Percentiles rank a stretch among this genome's conserved stretches.
phyloP scores from a whole-genome alignment of 345 rosid genomes.

The Excoecaria agallocha region DNA sequence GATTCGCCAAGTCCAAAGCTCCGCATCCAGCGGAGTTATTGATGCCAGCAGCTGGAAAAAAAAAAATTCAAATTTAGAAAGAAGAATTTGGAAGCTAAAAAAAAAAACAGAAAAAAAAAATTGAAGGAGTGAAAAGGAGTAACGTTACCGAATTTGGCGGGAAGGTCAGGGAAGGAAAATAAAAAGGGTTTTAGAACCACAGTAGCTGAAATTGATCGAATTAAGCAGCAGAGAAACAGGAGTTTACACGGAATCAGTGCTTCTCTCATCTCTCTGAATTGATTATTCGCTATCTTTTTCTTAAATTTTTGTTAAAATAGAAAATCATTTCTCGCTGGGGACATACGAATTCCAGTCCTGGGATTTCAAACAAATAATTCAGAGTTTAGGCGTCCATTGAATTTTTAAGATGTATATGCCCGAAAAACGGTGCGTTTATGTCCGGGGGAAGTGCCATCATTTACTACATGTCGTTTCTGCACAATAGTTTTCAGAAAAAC shows the following conservation, averaged over 20 bases:
- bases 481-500: no score
- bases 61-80: no score
- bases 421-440: no score
- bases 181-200: conserved; percentile 51
- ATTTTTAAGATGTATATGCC: no score
- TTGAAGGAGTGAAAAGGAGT: not conserved
- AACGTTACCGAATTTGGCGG: conserved; percentile 66
- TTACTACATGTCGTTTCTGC: no score
- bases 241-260: conserved; percentile 10
- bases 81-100: not conserved
- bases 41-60: conserved; percentile 39
- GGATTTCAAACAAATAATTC: no score
- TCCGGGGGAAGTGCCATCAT: no score
- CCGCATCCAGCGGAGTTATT: conserved; percentile 49
- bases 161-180: conserved; percentile 56
- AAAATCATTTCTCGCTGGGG: no score
- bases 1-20: conserved; percentile 56
- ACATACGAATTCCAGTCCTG: no score
- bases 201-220: conserved; percentile 35
- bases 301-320: not conserved
- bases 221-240: conserved; percentile 19
- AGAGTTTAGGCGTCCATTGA: no score
- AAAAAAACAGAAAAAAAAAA: not conserved
- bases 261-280: not conserved
- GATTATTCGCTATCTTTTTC: not conserved